Percentiles rank a stretch among this genome's conserved stretches.
These are phyloP conservation scores for Pseudogymnoascus verrucosus DNA, from an alignment of 2,329 filamentous ascomycete species.

Conservation along the genomic window DNA sequence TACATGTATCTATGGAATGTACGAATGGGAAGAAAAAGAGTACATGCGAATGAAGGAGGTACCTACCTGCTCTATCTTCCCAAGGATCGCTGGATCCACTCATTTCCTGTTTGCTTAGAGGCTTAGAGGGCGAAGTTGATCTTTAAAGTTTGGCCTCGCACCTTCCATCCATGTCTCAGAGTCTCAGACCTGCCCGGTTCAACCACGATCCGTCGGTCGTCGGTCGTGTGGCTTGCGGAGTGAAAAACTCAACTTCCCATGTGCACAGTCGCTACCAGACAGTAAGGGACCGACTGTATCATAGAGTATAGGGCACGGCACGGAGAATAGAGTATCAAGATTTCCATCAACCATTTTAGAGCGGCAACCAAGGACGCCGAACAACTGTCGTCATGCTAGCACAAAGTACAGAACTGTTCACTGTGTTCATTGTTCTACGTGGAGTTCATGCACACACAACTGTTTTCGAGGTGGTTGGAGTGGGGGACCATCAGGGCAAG, in stretches of 20 bases:
- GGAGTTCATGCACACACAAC: neutral
- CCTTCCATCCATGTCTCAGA: conserved; percentile 2
- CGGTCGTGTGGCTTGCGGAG: neutral
- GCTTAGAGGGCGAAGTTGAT: neutral
- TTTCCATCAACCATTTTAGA: neutral
- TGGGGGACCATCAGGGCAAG: neutral
- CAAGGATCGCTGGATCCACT: neutral
- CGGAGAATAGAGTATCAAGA: neutral
- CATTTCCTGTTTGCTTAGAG: neutral
- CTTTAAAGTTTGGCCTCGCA: conserved; percentile 1
- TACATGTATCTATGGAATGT: neutral
- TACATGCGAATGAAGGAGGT: neutral
- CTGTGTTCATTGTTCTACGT: no score
- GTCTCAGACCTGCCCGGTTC: neutral
- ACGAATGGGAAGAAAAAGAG: no score
- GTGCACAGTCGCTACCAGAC: neutral
- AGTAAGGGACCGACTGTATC: neutral
- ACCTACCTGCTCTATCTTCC: neutral
- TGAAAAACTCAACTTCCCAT: conserved; percentile 1
- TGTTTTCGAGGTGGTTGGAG: neutral
- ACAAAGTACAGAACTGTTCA: neutral
- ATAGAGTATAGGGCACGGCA: neutral
- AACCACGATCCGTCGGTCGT: neutral
- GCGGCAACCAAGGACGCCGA: neutral
- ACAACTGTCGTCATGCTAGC: neutral